Evolutionary conservation across 2,329 filamentous ascomycete genomes (phyloP), one percentile per base, ranked within the genome.

Genomic region (Xylaria sp.): DNA sequence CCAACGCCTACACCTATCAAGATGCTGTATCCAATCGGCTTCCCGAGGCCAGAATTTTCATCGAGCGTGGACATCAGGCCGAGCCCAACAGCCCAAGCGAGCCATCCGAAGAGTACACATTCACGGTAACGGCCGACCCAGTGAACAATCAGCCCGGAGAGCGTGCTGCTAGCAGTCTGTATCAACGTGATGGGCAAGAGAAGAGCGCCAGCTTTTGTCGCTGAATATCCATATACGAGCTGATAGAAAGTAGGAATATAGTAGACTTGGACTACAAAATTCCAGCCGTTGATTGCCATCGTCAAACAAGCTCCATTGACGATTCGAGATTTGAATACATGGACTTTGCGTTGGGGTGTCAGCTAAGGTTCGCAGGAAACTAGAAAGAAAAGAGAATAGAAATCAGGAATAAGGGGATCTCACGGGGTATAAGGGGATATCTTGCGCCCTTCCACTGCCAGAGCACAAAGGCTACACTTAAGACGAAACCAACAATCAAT

Each of bases 201-300:
- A 67, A 82, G 77, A 0, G 77, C 77, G 23, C 76, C 79, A 0
- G 79, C 74, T 47, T 75, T 77, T 3, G 79, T 79, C 1, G 78
- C 76, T 0, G 75, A 78, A 66, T 80, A 82, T 19, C 74, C 76
- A 57, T 79, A 81, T 1, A 75, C 77, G 11, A 82, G 76, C 55
- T 82, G 81, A 63, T 82, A 82, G 63, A 82, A 82, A 0, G 77
- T 75, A 0, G 78, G 78, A 4, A 81, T 77, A 60, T 79, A 83
- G 65, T 83, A 83, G 7, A 84, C 75, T 64, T 86, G 84, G n/a
- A 84, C 80, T 23, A 86, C 76, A 58, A 85, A 85, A 65, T 85
- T 85, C 84, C 84, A 86, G 3, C 84, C 84, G 53, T 86, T 85
- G 69, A 86, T 80, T 37, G 83, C 82, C 82, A 84, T 85, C 15